A percentile compares a stretch with the other conserved stretches of the same genome.
Evolutionary conservation across 1,284 basidiomycete genomes (phyloP).

Genomic region (Sparassis latifolia): DNA sequence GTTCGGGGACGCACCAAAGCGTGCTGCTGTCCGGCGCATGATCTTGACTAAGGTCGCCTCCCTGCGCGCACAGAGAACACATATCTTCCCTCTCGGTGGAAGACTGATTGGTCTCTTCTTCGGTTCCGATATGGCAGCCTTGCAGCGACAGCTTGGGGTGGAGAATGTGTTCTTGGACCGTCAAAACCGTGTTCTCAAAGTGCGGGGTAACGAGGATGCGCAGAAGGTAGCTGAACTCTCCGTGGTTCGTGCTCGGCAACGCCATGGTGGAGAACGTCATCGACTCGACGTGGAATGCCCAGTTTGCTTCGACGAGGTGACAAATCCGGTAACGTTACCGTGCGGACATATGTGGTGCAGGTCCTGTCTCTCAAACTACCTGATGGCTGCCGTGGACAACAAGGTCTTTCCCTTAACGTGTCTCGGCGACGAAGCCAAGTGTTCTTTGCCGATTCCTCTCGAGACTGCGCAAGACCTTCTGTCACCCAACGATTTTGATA

Average conservation of each 20-base stretch:
- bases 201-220: slow-evolving; percentile 30
- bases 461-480: slow-evolving; percentile 42
- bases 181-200: slow-evolving; percentile 22
- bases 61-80: slow-evolving; percentile 34
- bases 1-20: slow-evolving; percentile 38
- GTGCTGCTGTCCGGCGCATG: slow-evolving; percentile 32
- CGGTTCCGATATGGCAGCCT: slow-evolving; percentile 31
- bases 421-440: slow-evolving; percentile 53
- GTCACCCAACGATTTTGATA: slow-evolving; percentile 41
- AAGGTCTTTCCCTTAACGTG: slow-evolving; percentile 63
- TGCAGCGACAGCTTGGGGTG: slow-evolving; percentile 32
- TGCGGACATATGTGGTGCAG: slow-evolving; percentile 67
- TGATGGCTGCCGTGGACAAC: slow-evolving; percentile 48
- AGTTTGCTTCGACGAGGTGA: slow-evolving; percentile 50
- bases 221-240: slow-evolving; percentile 33
- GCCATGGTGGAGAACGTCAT: slow-evolving; percentile 18
- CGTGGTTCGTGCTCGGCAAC: slow-evolving; percentile 29
- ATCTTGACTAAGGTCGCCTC: slow-evolving; percentile 40
- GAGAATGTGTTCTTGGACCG: slow-evolving; percentile 34
- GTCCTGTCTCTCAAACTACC: slow-evolving; percentile 49
- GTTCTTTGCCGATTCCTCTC: slow-evolving; percentile 46
- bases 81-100: slow-evolving; percentile 39
- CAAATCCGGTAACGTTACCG: slow-evolving; percentile 41
- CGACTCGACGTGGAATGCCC: slow-evolving; percentile 38
- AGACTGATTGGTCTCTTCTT: slow-evolving; percentile 39